These are phyloP conservation scores for Chalaropsis thielavioides DNA, from an alignment of 2,329 filamentous ascomycete species.

Conservation along the genomic window DNA sequence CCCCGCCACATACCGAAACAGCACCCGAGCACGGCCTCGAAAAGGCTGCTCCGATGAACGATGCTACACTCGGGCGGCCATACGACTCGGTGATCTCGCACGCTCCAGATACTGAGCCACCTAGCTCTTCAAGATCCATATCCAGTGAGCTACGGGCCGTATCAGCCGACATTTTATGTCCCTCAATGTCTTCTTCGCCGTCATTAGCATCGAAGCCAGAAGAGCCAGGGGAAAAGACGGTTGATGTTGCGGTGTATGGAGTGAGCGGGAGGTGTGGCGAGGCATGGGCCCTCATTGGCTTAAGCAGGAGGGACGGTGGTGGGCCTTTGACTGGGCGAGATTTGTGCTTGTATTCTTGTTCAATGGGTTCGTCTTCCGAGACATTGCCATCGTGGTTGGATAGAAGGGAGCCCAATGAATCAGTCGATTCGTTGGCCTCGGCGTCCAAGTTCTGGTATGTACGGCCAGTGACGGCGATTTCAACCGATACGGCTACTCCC, in stretches of 20 bases:
- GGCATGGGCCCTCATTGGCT: slow-evolving; percentile 9
- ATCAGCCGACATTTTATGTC: slow-evolving; percentile 5
- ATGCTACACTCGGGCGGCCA: slow-evolving; percentile 21
- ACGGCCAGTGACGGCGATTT: slow-evolving; percentile 13
- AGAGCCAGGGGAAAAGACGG: slow-evolving; percentile 14
- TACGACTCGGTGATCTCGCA: slow-evolving; percentile 11
- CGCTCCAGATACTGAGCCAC: background rate
- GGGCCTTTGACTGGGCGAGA: background rate
- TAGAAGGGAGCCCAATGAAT: slow-evolving; percentile 13
- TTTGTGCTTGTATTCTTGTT: slow-evolving; percentile 10
- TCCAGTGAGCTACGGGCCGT: slow-evolving; percentile 14
- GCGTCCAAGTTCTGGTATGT: slow-evolving; percentile 11
- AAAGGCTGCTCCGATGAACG: slow-evolving; percentile 30
- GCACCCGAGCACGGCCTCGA: slow-evolving; percentile 37
- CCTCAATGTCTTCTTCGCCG: slow-evolving; percentile 8
- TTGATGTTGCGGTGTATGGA: slow-evolving; percentile 15
- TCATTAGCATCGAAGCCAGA: slow-evolving; percentile 7
- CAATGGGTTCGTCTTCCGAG: slow-evolving; percentile 4
- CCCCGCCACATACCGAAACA: slow-evolving; percentile 45
- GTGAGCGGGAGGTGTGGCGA: slow-evolving; percentile 2
- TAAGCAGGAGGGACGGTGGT: slow-evolving; percentile 14
- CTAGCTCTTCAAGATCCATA: slow-evolving; percentile 9
- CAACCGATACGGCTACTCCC: background rate
- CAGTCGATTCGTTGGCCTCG: slow-evolving; percentile 2
- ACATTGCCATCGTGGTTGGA: slow-evolving; percentile 1